Evolutionary conservation across 257 asterid species (phyloP).

Genomic region (Buddleja alternifolia): DNA sequence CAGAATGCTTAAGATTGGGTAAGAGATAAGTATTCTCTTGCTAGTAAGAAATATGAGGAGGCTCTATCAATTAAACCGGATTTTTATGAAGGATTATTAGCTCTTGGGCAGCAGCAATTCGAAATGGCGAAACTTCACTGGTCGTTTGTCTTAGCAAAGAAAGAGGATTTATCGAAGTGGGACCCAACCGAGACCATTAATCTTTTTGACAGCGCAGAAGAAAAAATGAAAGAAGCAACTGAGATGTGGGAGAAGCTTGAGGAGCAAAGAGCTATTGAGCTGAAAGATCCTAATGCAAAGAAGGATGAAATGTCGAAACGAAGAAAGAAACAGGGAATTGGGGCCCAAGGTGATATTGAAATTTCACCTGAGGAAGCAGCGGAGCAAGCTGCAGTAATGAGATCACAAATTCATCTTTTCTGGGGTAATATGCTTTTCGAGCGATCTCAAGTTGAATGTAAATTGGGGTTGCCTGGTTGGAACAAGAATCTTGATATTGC

Average conservation of each 20-base stretch:
- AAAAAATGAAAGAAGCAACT: slow-evolving; percentile 85
- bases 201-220: slow-evolving; percentile 81
- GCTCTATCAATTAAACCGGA: slow-evolving; percentile 77
- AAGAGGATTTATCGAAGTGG: slow-evolving; percentile 81
- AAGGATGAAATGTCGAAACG: slow-evolving; percentile 68
- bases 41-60: slow-evolving; percentile 82
- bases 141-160: slow-evolving; percentile 85
- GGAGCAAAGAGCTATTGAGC: slow-evolving; percentile 79
- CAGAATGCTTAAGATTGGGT: slow-evolving; percentile 89
- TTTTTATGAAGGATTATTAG: slow-evolving; percentile 85
- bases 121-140: slow-evolving; percentile 98
- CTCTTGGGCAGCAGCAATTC: slow-evolving; percentile 93
- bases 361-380: slow-evolving; percentile 74
- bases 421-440: slow-evolving; percentile 99
- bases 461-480: slow-evolving; percentile 78
- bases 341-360: slow-evolving; percentile 59
- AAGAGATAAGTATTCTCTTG: slow-evolving; percentile 73
- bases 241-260: slow-evolving; percentile 95
- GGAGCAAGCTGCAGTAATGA: slow-evolving; percentile 89
- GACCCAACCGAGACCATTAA: slow-evolving; percentile 78
- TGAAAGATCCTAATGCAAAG: slow-evolving; percentile 63
- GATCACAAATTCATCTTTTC: slow-evolving; percentile 88
- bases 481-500: slow-evolving; percentile 79
- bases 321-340: slow-evolving; percentile 65
- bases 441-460: slow-evolving; percentile 86